These are phyloP conservation scores for Fonsecaea monophora DNA, from an alignment of 2,329 filamentous ascomycete genomes.

Conservation along the genomic window DNA sequence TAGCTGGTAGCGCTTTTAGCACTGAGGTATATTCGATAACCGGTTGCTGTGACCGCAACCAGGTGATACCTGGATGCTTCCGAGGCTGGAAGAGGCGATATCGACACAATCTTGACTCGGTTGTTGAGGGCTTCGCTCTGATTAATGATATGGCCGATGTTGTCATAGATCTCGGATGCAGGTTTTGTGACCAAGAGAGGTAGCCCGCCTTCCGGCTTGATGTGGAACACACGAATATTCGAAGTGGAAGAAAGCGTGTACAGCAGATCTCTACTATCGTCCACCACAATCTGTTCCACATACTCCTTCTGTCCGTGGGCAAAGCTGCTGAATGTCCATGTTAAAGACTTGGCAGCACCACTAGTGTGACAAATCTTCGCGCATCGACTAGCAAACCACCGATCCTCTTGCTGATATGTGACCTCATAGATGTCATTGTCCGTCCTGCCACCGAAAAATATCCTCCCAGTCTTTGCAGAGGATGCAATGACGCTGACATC, in stretches of 20 bases:
- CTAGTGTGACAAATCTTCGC: constrained; percentile 84
- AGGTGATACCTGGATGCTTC: constrained; percentile 61
- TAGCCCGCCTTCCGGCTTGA: constrained; percentile 67
- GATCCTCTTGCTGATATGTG: constrained; percentile 95
- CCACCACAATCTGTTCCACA: constrained; percentile 80
- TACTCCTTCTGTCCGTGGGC: constrained; percentile 48
- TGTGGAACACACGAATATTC: constrained; percentile 88
- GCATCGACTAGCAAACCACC: constrained; percentile 90
- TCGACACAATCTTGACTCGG: constrained; percentile 76
- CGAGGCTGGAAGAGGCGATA: constrained; percentile 82
- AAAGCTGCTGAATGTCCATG: constrained; percentile 45
- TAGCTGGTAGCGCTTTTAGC: constrained; percentile 87
- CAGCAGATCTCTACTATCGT: constrained; percentile 84
- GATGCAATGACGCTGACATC: constrained; percentile 80
- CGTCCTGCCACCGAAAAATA: constrained; percentile 84
- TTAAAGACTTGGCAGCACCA: constrained; percentile 71
- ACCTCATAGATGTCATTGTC: constrained; percentile 93
- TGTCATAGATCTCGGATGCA: constrained; percentile 61
- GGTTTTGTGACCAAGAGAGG: constrained; percentile 63
- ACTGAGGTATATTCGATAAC: constrained; percentile 89
- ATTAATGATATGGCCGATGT: constrained; percentile 84
- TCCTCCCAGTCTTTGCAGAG: constrained; percentile 78
- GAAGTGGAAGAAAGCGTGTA: constrained; percentile 90
- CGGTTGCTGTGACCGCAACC: constrained; percentile 87
- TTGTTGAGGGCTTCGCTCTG: constrained; percentile 74